A percentile compares a stretch with the other conserved stretches of the same genome.
phyloP scores from a whole-genome alignment of 768 basidiomycete species.

The Udeniomyces megalosporus region DNA sequence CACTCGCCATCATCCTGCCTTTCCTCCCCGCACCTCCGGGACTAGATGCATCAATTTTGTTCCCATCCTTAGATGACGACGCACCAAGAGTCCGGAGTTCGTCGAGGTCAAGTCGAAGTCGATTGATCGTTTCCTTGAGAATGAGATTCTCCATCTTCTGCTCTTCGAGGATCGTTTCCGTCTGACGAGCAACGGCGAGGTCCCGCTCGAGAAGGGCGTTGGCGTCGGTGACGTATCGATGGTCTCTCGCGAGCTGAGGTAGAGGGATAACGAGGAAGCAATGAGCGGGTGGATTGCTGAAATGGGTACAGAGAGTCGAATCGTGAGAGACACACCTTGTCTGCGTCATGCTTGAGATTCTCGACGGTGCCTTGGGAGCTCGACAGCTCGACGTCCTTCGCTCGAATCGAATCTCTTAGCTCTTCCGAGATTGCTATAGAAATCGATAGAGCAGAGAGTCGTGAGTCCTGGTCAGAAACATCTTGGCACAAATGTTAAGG shows the following conservation, averaged over 20 bases:
- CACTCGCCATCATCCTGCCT: not conserved
- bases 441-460: no score
- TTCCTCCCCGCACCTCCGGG: no score
- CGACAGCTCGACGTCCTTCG: constrained; percentile 1
- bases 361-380: constrained; percentile 5
- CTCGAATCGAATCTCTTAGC: constrained; percentile 4
- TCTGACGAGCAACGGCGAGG: constrained; percentile 5
- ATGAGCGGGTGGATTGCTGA: not conserved
- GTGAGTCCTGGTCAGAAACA: no score
- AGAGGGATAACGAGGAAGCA: not conserved
- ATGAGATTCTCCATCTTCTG: constrained; percentile 13
- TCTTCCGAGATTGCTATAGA: constrained; percentile 1
- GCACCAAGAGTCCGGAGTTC: constrained; percentile 1
- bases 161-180: constrained; percentile 10
- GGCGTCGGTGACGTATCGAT: not conserved
- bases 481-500: no score
- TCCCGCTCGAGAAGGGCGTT: constrained; percentile 1
- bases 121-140: constrained; percentile 16
- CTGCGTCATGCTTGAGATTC: not conserved
- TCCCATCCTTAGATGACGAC: not conserved
- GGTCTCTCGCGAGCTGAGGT: not conserved
- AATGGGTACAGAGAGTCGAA: not conserved
- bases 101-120: constrained; percentile 13
- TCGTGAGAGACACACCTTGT: not conserved
- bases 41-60: no score